Evolutionary conservation across 2,329 filamentous ascomycete species (phyloP).

Genomic region (Gliomastix tumulicola): DNA sequence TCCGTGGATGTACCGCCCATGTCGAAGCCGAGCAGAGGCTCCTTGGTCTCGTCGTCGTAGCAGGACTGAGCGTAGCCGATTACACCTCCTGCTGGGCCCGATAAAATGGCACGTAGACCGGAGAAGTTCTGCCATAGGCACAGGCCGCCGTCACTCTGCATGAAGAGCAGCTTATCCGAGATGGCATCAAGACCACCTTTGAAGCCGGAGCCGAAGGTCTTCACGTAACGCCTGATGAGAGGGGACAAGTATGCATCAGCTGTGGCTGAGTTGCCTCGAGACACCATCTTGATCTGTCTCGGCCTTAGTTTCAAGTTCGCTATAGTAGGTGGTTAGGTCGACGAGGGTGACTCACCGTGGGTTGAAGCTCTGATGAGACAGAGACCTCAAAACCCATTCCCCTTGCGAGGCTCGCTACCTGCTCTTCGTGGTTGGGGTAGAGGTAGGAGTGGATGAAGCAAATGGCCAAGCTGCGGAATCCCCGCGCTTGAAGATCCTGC

Average conservation of each 20-base stretch:
- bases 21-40: conserved; percentile 43
- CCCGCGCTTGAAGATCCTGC: conserved; percentile 51
- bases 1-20: conserved; percentile 64
- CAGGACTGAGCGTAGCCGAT: conserved; percentile 64
- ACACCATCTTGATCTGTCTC: conserved; percentile 60
- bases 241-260: conserved; percentile 68
- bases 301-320: too few species aligned
- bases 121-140: conserved; percentile 50
- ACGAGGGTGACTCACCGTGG: too few species aligned
- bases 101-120: conserved; percentile 58
- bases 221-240: conserved; percentile 61
- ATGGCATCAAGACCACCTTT: conserved; percentile 22
- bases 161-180: conserved; percentile 57
- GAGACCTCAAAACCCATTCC: conserved; percentile 34
- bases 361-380: conserved; percentile 59
- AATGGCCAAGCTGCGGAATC: conserved; percentile 45
- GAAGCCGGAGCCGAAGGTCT: conserved; percentile 58
- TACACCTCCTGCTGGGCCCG: conserved; percentile 65
- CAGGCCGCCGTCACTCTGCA: conserved; percentile 47
- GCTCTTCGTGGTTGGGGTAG: conserved; percentile 18
- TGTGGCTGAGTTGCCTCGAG: conserved; percentile 59
- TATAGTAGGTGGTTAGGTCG: too few species aligned
- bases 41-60: conserved; percentile 57
- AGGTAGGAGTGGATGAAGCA: conserved; percentile 67
- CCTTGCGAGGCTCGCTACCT: not conserved